Evolutionary conservation across 2,329 filamentous ascomycete species (phyloP).

Genomic region (Fusarium siculi): DNA sequence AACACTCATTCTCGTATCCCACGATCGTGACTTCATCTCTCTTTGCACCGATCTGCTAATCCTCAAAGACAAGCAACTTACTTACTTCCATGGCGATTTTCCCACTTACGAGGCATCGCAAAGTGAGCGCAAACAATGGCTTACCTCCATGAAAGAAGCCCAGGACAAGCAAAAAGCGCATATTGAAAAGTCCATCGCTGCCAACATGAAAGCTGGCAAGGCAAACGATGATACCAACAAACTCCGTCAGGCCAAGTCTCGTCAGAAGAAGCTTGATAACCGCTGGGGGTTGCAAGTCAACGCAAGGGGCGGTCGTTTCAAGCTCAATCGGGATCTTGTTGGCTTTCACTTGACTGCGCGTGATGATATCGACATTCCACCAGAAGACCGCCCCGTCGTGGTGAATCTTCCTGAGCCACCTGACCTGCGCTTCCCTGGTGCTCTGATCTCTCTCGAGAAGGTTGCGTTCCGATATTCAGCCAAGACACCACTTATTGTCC

Average conservation of each 20-base stretch:
- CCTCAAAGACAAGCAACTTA: constrained; percentile 75
- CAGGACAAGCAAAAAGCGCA: constrained; percentile 84
- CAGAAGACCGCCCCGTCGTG: constrained; percentile 67
- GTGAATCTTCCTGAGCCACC: constrained; percentile 70
- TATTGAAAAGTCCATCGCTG: constrained; percentile 80
- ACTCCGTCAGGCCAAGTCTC: constrained; percentile 83
- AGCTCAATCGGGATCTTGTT: constrained; percentile 77
- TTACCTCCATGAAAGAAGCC: constrained; percentile 81
- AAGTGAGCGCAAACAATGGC: constrained; percentile 73
- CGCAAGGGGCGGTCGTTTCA: constrained; percentile 79
- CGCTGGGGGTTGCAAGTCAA: constrained; percentile 81
- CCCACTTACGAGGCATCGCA: constrained; percentile 76
- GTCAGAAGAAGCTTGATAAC: constrained; percentile 87
- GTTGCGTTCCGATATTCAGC: constrained; percentile 71
- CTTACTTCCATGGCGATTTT: constrained; percentile 80
- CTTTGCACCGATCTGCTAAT: constrained; percentile 82
- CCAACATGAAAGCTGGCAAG: constrained; percentile 79
- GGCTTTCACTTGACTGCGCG: constrained; percentile 70
- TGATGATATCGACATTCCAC: constrained; percentile 77
- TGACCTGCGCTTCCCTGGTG: constrained; percentile 79
- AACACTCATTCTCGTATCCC: constrained; percentile 82
- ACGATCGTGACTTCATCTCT: constrained; percentile 84
- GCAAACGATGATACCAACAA: constrained; percentile 86
- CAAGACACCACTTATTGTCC: constrained; percentile 58
- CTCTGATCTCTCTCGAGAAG: constrained; percentile 77